Percentiles rank a stretch among this genome's conserved stretches.
These are phyloP conservation scores for Pseudonitzschia delicatissima DNA, from an alignment of 108 stramenopile genomes.

Conservation along the genomic window DNA sequence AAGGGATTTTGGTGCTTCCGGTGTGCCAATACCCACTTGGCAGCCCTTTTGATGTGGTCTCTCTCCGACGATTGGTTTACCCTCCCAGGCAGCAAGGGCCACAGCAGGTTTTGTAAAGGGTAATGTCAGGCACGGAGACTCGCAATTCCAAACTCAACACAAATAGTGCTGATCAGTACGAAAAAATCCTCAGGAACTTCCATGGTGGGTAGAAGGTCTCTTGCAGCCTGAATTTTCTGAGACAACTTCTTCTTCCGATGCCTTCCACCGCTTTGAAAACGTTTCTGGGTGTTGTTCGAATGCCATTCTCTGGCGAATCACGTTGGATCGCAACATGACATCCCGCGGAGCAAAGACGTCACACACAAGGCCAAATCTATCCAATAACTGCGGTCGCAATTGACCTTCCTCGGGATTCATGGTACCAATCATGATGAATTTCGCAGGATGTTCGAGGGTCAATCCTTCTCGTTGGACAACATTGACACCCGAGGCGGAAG, in stretches of 20 bases:
- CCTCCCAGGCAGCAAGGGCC: slow-evolving; percentile 24
- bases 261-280: neutral
- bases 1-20: slow-evolving; percentile 5
- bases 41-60: slow-evolving; percentile 14
- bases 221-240: neutral
- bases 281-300: slow-evolving; percentile 11
- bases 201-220: neutral
- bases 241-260: neutral
- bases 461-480: slow-evolving; percentile 29
- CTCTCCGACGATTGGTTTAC: neutral
- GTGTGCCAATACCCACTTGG: slow-evolving; percentile 17
- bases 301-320: slow-evolving; percentile 24
- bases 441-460: slow-evolving; percentile 13
- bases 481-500: slow-evolving; percentile 28
- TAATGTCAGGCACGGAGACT: slow-evolving; percentile 23
- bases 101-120: slow-evolving; percentile 17
- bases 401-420: slow-evolving; percentile 36
- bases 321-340: neutral
- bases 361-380: slow-evolving; percentile 22
- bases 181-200: neutral
- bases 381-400: slow-evolving; percentile 25
- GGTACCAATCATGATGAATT: slow-evolving; percentile 25
- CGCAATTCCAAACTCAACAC: slow-evolving; percentile 13
- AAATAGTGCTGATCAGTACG: slow-evolving; percentile 10
- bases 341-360: slow-evolving; percentile 21